Percentiles rank a stretch among this genome's conserved stretches.
Evolutionary conservation across 805 yeast species (phyloP).

Genomic region (Metschnikowia proteae): DNA sequence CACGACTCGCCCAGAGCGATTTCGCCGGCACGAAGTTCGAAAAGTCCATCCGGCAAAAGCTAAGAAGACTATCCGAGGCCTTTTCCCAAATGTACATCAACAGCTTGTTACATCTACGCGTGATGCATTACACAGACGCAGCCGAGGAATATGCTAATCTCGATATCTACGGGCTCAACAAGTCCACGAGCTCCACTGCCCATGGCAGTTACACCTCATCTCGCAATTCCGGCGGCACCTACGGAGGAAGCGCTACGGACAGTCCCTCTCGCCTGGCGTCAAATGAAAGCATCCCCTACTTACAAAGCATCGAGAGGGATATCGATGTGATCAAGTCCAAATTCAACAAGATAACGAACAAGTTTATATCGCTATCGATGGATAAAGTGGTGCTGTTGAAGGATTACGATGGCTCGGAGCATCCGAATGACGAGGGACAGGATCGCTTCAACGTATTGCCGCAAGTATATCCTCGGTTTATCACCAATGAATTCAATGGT

Average conservation of each 20-base stretch:
- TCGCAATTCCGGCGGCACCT: conserved; percentile 13
- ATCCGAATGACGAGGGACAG: conserved; percentile 32
- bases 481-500: conserved; percentile 64
- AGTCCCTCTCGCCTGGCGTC: conserved; percentile 7
- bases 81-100: conserved; percentile 63
- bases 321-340: conserved; percentile 33
- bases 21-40: conserved; percentile 46
- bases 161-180: conserved; percentile 28
- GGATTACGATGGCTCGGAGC: conserved; percentile 40
- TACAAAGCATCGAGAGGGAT: conserved; percentile 39
- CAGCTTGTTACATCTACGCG: conserved; percentile 56
- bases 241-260: not conserved
- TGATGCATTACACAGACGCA: conserved; percentile 31
- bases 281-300: conserved; percentile 23
- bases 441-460: conserved; percentile 46
- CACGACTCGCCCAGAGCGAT: conserved; percentile 52
- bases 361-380: conserved; percentile 30
- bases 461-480: conserved; percentile 65
- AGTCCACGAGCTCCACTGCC: conserved; percentile 13
- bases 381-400: conserved; percentile 29
- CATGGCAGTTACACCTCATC: conserved; percentile 10
- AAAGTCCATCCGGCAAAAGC: conserved; percentile 42
- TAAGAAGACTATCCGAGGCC: conserved; percentile 51
- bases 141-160: conserved; percentile 28
- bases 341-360: conserved; percentile 26